Evolutionary conservation across 1,284 basidiomycete genomes (phyloP).

Genomic region (Trametes pubescens): DNA sequence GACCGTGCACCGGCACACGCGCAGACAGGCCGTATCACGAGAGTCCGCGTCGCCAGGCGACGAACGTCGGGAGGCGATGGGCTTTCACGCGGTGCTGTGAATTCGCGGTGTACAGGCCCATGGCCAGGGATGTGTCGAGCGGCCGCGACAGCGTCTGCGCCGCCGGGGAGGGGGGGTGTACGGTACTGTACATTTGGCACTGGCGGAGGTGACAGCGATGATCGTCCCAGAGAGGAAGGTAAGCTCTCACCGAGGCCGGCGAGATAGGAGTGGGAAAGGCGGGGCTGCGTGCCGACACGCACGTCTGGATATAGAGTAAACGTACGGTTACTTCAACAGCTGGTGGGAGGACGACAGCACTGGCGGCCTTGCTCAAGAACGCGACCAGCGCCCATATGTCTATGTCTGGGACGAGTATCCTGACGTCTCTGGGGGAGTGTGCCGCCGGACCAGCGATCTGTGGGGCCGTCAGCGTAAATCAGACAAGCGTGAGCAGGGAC

Average conservation of each 20-base stretch:
- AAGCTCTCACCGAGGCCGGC: neutral
- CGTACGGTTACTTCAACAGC: neutral
- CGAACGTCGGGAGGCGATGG: slow-evolving; percentile 5
- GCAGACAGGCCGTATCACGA: neutral
- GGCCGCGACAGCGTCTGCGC: no score
- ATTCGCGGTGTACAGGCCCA: neutral
- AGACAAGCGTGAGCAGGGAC: neutral
- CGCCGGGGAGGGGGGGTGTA: no score
- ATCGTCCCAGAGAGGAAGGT: neutral
- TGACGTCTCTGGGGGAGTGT: neutral
- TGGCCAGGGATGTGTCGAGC: no score
- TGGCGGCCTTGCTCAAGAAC: neutral
- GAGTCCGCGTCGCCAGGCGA: slow-evolving; percentile 9
- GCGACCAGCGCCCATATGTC: neutral
- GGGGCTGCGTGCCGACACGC: neutral
- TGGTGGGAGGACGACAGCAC: neutral
- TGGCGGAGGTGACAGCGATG: neutral
- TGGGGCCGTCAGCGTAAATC: neutral
- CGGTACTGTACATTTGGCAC: no score
- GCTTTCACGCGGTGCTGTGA: slow-evolving; percentile 9
- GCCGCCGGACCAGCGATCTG: neutral
- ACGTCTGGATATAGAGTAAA: neutral
- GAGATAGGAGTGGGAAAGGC: neutral
- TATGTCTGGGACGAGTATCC: neutral
- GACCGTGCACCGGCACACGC: neutral